These are phyloP conservation scores for Suillus occidentalis DNA, from an alignment of 768 basidiomycete genomes.

Conservation along the genomic window DNA sequence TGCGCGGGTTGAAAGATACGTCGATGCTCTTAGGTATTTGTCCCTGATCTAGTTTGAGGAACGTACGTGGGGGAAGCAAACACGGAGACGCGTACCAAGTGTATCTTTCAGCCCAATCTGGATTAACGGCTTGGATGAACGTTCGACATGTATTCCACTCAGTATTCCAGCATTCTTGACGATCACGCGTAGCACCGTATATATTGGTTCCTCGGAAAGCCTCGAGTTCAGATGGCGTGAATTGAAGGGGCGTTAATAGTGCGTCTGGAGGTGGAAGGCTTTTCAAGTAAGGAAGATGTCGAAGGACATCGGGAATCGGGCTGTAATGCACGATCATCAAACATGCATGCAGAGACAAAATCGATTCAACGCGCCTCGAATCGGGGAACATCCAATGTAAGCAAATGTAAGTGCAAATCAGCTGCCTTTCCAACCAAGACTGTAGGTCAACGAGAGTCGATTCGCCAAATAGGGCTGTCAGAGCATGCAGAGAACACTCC, in stretches of 20 bases:
- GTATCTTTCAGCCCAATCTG: slow-evolving; percentile 48
- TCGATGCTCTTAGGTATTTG: slow-evolving; percentile 66
- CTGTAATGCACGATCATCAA: slow-evolving; percentile 16
- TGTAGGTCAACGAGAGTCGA: slow-evolving; percentile 20
- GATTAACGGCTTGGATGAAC: slow-evolving; percentile 36
- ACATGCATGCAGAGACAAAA: background rate
- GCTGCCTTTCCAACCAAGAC: slow-evolving; percentile 61
- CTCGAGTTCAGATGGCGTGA: slow-evolving; percentile 62
- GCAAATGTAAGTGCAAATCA: slow-evolving; percentile 64
- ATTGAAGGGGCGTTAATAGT: slow-evolving; percentile 75
- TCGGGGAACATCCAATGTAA: slow-evolving; percentile 57
- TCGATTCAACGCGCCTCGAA: slow-evolving; percentile 31
- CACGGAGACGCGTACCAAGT: slow-evolving; percentile 57
- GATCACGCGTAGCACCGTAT: slow-evolving; percentile 71
- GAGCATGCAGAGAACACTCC: slow-evolving; percentile 42
- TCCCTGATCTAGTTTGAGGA: slow-evolving; percentile 49
- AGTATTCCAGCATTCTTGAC: slow-evolving; percentile 55
- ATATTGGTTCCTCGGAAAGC: slow-evolving; percentile 79
- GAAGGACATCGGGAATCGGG: slow-evolving; percentile 8
- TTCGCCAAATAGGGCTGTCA: slow-evolving; percentile 42
- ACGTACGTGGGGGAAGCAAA: background rate
- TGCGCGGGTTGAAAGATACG: slow-evolving; percentile 83
- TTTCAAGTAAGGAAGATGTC: slow-evolving; percentile 63
- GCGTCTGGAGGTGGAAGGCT: slow-evolving; percentile 58
- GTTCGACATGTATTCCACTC: slow-evolving; percentile 62